Evolutionary conservation across 352 stramenopile genomes (phyloP), one percentile per base, ranked within the genome.

Genomic region (Thalassiosira sp.): DNA sequence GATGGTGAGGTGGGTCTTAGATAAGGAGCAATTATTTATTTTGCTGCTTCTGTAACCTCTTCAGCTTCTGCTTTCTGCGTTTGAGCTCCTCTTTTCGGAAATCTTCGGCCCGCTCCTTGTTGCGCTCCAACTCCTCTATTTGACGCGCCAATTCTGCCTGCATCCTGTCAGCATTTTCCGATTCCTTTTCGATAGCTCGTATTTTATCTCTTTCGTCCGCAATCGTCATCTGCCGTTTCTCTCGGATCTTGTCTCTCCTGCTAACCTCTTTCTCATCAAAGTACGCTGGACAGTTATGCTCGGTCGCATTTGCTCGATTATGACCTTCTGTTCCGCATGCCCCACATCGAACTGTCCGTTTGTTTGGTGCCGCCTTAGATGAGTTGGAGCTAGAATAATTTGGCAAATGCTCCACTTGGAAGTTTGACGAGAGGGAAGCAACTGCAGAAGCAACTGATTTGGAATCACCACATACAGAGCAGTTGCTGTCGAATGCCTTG

Each of bases 241-340:
- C 13, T 66, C 54, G 31, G 60, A 54, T 49, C 25, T 80, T 82
- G 31, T 76, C 59, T 49, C 80, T 67, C 28, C 70, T 71, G 22
- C 76, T 54, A n/a, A 87, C 46, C 42, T 87, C 80, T 20, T 77
- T 72, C 58, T 69, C 40, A 37, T 87, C 62, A 60, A 70, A 73
- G 52, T 85, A 87, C 25, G 67, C 67, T 8, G 57, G 43, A 18
- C 80, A 87, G 42, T 82, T 85, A n/a, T 53, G 27, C 33, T 65
- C 54, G 33, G 75, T 87, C 35, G 80, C 80, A 60, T 61, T 75
- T 18, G 70, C 46, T 70, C 80, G 37, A 60, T 84, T 87, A 48
- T 87, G 80, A 22, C 76, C 80, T 63, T 78, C 54, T 11, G 63
- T 52, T 48, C 71, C 73, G 68, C 80, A 87, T 16, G 80, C 80